A percentile compares a stretch with the other conserved stretches of the same genome.
Evolutionary conservation across 805 yeast genomes (phyloP).

Genomic region (Candida orba): DNA sequence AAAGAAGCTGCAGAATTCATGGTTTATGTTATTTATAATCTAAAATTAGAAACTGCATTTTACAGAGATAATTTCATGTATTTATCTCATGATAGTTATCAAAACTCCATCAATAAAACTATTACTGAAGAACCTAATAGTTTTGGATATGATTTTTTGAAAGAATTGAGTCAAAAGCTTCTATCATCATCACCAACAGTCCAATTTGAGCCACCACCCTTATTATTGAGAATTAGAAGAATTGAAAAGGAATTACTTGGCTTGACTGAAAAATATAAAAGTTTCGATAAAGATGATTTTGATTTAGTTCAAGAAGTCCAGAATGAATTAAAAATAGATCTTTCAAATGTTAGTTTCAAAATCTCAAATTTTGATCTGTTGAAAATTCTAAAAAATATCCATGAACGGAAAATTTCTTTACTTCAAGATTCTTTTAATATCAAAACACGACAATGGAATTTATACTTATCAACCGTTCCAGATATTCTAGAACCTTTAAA

Average conservation of each 20-base stretch:
- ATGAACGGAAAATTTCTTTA: conserved; percentile 25
- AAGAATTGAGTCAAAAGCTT: conserved; percentile 39
- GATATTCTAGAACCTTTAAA: conserved; percentile 58
- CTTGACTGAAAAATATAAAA: conserved; percentile 21
- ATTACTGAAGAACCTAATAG: conserved; percentile 17
- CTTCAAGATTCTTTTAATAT: conserved; percentile 26
- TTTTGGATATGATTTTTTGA: conserved; percentile 32
- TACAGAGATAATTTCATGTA: conserved; percentile 64
- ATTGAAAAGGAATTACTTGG: conserved; percentile 35
- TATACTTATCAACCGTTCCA: conserved; percentile 42
- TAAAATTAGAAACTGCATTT: conserved; percentile 70
- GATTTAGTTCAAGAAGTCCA: conserved; percentile 14
- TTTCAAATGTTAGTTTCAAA: neutral
- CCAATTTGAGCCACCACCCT: conserved; percentile 60
- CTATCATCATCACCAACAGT: conserved; percentile 86
- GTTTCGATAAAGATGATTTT: conserved; percentile 8
- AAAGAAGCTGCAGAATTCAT: conserved; percentile 78
- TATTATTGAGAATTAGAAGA: conserved; percentile 46
- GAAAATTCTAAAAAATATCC: conserved; percentile 26
- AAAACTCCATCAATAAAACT: conserved; percentile 14
- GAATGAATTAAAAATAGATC: conserved; percentile 20
- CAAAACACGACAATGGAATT: conserved; percentile 59
- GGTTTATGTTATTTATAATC: conserved; percentile 70
- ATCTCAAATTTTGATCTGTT: conserved; percentile 24
- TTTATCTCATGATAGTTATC: conserved; percentile 33